Evolutionary conservation across 306 rosid genomes (phyloP).

Genomic region (Cyclanthera cordifolia): DNA sequence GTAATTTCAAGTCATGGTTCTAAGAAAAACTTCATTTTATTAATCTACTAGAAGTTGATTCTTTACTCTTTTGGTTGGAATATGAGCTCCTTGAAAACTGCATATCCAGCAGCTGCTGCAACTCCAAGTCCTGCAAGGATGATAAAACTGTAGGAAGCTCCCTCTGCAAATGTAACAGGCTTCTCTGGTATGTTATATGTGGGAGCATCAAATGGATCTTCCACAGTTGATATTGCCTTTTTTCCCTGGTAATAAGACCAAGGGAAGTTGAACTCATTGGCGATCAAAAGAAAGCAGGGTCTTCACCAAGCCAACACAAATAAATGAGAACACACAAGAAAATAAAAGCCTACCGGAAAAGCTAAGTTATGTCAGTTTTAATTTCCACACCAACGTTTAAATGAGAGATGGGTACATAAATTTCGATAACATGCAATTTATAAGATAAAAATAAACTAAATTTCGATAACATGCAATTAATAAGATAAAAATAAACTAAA

Average conservation of each 20-base stretch:
- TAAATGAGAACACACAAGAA: neutral
- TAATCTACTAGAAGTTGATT: constrained; percentile 8
- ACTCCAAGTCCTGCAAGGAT: constrained; percentile 80
- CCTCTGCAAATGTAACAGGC: constrained; percentile 73
- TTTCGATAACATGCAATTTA: neutral
- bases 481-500: neutral
- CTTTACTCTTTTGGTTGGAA: constrained; percentile 88
- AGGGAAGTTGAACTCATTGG: neutral
- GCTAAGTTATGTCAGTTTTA: neutral
- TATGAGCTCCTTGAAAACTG: constrained; percentile 87
- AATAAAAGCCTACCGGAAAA: too few relatives aligned
- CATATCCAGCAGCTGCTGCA: constrained; percentile 79
- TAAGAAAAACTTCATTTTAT: neutral
- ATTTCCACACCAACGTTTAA: neutral
- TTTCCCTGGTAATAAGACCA: constrained; percentile 38
- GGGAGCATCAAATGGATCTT: constrained; percentile 78
- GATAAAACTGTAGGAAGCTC: constrained; percentile 69
- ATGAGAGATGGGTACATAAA: too few relatives aligned
- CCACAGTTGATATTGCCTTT: constrained; percentile 66
- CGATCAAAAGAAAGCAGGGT: neutral
- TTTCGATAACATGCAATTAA: neutral
- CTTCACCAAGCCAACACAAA: neutral
- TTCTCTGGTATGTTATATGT: constrained; percentile 90
- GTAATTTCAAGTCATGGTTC: neutral
- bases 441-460: neutral